Evolutionary conservation across 495 filamentous ascomycete genomes (phyloP), one percentile per base, ranked within the genome.

Genomic region (Penicillium angulare): DNA sequence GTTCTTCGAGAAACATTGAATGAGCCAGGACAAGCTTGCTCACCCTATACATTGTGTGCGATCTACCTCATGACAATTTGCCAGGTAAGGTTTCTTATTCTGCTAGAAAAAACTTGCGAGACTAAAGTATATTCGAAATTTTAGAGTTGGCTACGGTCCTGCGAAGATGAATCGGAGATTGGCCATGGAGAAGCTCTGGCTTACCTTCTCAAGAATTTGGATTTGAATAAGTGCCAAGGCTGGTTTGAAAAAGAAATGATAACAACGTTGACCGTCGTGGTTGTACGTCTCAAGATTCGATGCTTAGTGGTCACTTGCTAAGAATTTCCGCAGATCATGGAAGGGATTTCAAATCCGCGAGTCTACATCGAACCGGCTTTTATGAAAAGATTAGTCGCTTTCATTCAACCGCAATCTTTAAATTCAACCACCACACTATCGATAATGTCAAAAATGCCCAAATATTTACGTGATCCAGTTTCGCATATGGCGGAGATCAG

Each of bases 21-120:
- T 40, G 65, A 76, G 53, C 63, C 69, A 7, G 47, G 31, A n/a
- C 55, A 67, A 46, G 65, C 65, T 0, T 42, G 40, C 7, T 63
- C 60, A 4, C 38, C 61, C 5, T 63, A 75, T 49, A 75, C 70
- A 6, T 50, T 77, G 12, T 69, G 68, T 55, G 68, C 71, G 9
- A 60, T 77, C 17, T 74, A 73, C 42, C 23, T 77, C 12, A 56
- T 74, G 17, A 61, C 68, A 33, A 64, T 77, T 23, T 70, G 64
- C 42, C 69, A 77, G 63, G 73, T 76, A 46, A 33, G 48, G 27
- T 36, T 7, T n/a, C 3, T 18, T 16, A 12, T 1, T 10, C 3
- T 13, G 71, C 70, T 8, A 65, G 64, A 45, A 72, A 67, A 1
- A 8, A 38, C n/a, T 38, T 15, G 7, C 7, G n/a, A 7, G n/a